These are phyloP conservation scores for Plasmopara halstedii DNA, from an alignment of 352 stramenopile genomes.

Conservation along the genomic window DNA sequence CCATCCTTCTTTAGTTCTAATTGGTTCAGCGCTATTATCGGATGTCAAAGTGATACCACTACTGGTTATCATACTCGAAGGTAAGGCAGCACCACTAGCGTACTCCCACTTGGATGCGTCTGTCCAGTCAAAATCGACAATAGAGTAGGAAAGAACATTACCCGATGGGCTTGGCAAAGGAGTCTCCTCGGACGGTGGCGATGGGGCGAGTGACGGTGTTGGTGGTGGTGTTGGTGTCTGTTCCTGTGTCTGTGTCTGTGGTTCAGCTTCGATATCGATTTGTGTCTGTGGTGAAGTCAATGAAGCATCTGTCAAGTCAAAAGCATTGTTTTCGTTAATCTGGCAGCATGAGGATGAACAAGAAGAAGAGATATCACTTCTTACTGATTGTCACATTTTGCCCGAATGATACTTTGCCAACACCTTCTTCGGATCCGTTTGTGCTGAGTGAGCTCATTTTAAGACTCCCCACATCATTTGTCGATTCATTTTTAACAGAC, in stretches of 20 bases:
- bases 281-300: conserved; percentile 5
- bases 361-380: background rate
- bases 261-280: conserved; percentile 8
- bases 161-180: conserved; percentile 17
- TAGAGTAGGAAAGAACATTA: conserved; percentile 34
- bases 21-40: conserved; percentile 42
- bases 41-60: conserved; percentile 49
- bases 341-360: background rate
- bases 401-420: conserved; percentile 17
- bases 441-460: conserved; percentile 10
- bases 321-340: background rate
- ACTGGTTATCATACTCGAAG: conserved; percentile 35
- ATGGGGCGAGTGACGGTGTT: too few species aligned
- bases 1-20: conserved; percentile 57
- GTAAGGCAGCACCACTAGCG: conserved; percentile 27
- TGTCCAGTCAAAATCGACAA: conserved; percentile 63
- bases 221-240: too few species aligned
- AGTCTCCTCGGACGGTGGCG: conserved; percentile 10
- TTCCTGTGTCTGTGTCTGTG: too few species aligned
- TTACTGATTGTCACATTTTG: conserved; percentile 16
- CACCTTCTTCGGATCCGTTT: conserved; percentile 16
- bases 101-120: conserved; percentile 59
- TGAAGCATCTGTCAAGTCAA: conserved; percentile 17
- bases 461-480: conserved; percentile 1
- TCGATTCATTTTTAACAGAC: conserved; percentile 15